Base-by-base conservation (phyloP, 805 yeast genomes). In the Allodekkera sacchari region DNA sequence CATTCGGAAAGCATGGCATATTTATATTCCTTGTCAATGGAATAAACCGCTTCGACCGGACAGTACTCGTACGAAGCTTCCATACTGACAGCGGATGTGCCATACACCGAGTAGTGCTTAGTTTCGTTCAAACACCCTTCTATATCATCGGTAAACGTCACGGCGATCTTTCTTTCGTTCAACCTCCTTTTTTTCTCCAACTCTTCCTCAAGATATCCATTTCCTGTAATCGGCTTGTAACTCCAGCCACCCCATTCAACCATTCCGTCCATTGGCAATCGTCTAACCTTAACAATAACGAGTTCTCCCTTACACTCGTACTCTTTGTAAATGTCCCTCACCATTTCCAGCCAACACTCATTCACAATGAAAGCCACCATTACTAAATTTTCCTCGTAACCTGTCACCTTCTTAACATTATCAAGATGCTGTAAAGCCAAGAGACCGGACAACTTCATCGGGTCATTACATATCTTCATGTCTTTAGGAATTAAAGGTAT, bases 161-260 rank as follows among this genome's bases (percentile, higher is more conserved):
- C 67, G 41, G 55, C 66, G 22, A 59, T 63, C 31, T 42, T 64
- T 40, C 57, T 27, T 22, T 12, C 18, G n/a, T 19, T 30, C 34
- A 10, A 15, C 12, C 9, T 32, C 12, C 11, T 33, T 23, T 20
- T 28, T 17, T 32, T 39, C 68, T 48, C 44, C 2, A 28, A 41
- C 13, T 37, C 33, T 11, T 48, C 57, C 9, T 53, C 57, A 6
- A 57, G 66, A 3, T 62, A 66, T 22, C 59, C 68, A 26, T 63
- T 68, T 31, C 64, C 60, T 44, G 36, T 39, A 3, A 45, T 40
- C 18, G 59, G 57, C 34, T 67, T 65, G 38, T 64, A 72, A 5
- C 74, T 53, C 4, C 70, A 38, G 1, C 89, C 94, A 22, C 78
- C 72, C 89, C 94, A 82, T 57, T 84, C 95, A 21, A 80, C 68